Base-by-base conservation (phyloP, 352 stramenopile genomes). In the Globisporangium uncinulatum region DNA sequence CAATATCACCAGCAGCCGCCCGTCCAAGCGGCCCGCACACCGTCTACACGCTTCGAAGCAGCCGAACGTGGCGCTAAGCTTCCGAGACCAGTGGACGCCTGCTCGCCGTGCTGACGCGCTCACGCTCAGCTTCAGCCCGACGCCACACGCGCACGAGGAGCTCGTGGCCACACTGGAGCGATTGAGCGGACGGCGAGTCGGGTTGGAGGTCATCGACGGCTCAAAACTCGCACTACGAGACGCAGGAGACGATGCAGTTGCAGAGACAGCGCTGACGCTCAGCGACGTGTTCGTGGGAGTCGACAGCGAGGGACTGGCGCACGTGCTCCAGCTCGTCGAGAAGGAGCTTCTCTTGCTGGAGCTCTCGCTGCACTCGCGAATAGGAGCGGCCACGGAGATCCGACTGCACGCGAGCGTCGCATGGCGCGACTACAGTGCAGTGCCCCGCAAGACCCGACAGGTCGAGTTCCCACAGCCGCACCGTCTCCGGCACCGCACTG, bases 281-380 rank as follows among this genome's bases (percentile, higher is more conserved):
- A 14, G 11, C 0, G 61, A 79, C 21, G 21, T 80, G 20, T 78
- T 79, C 41, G 58, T 60, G 6, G 48, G 48, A 11, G 51, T 61
- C 4, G 42, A 59, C 29, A 37, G 61, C 6, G 11, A 42, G 7
- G 75, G 58, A 57, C 51, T 41, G 21, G 29, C 51, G 11, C 53
- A 62, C 51, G 34, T 70, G 13, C 39, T 64, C 10, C 57, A 56
- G 31, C 34, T 83, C 36, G 67, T 61, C 11, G 54, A 66, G 31
- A 48, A 55, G 5, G 42, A 70, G 24, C 45, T 87, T 4, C 20
- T 86, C 17, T 63, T 61, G 5, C 53, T 87, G 17, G 69, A 83
- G 32, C 44, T 86, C 34, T 52, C 67, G 14, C 50, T 44, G n/a
- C 32, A 21, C 13, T 4, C 29, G 7, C 29, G 24, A 21, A 4